phyloP scores from a whole-genome alignment of 257 asterid genomes.

The Jaltomata sinuosa region DNA sequence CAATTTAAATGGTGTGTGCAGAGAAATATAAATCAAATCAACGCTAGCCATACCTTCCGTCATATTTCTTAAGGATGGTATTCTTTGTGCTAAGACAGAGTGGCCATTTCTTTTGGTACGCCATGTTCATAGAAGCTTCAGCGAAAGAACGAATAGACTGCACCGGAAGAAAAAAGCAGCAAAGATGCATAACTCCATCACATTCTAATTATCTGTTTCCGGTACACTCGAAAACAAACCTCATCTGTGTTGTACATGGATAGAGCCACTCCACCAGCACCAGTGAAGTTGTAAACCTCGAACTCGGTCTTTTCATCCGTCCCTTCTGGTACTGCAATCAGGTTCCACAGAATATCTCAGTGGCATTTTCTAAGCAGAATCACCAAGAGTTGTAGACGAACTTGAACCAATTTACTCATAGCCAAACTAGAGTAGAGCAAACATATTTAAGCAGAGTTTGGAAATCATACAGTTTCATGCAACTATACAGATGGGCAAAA shows the following conservation, averaged over 20 bases:
- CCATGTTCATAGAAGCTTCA: conserved; percentile 91
- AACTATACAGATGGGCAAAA: not conserved
- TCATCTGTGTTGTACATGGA: conserved; percentile 99
- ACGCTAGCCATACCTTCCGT: conserved; percentile 58
- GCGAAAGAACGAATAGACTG: conserved; percentile 88
- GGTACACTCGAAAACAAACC: conserved; percentile 37
- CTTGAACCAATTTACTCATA: not conserved
- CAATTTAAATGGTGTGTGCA: not conserved
- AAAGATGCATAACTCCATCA: not conserved
- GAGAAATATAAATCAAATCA: not conserved
- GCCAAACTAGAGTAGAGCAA: not conserved
- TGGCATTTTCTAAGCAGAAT: not conserved
- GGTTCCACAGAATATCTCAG: not conserved
- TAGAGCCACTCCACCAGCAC: conserved; percentile 96
- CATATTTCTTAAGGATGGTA: conserved; percentile 93
- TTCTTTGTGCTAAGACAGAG: conserved; percentile 97
- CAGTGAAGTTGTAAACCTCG: conserved; percentile 88
- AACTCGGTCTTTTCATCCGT: conserved; percentile 54
- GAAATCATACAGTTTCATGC: not conserved
- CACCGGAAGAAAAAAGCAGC: conserved; percentile 3
- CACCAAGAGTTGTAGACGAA: not conserved
- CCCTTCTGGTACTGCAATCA: conserved; percentile 81
- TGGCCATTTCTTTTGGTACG: conserved; percentile 93
- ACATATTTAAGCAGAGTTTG: not conserved
- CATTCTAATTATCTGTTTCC: not conserved